phyloP scores from a whole-genome alignment of 495 filamentous ascomycete genomes.

The Hypoxylon crocopeplum region DNA sequence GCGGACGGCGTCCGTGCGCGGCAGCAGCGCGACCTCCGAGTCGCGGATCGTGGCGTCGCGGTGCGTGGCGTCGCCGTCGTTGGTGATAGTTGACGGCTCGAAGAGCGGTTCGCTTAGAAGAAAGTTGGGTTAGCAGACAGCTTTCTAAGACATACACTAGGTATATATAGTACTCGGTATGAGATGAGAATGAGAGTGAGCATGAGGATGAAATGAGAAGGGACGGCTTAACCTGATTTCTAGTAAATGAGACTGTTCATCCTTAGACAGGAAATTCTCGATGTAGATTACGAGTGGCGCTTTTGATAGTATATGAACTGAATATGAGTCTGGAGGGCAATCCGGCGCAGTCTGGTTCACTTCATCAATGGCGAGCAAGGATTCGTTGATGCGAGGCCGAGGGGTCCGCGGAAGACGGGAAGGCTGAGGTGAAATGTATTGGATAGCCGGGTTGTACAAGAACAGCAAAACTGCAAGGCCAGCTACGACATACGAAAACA shows the following conservation, averaged over 20 bases:
- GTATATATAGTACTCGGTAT: too few species aligned
- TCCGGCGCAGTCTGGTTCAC: conserved; percentile 34
- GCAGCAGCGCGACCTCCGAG: conserved; percentile 56
- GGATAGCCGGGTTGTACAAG: conserved; percentile 33
- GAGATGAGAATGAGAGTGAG: neutral
- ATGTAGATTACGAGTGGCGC: conserved; percentile 53
- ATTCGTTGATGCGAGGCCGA: conserved; percentile 49
- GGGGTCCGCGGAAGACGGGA: conserved; percentile 43
- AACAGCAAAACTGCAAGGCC: conserved; percentile 36
- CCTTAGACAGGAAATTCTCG: conserved; percentile 45
- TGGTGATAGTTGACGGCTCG: conserved; percentile 51
- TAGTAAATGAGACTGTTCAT: conserved; percentile 47
- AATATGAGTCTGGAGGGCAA: conserved; percentile 45
- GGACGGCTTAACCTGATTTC: conserved; percentile 47
- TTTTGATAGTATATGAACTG: conserved; percentile 49
- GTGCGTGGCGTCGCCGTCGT: conserved; percentile 43
- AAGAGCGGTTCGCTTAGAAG: conserved; percentile 49
- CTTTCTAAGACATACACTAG: too few species aligned
- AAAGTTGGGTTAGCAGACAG: conserved; percentile 4
- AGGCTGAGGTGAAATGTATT: conserved; percentile 31
- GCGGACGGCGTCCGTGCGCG: conserved; percentile 48
- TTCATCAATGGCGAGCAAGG: conserved; percentile 50
- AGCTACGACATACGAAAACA: conserved; percentile 42
- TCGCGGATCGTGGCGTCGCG: conserved; percentile 49
- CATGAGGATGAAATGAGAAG: neutral